A percentile compares a stretch with the other conserved stretches of the same genome.
Conservation (phyloP, 2,329 filamentous ascomycete species). For the Cladophialophora yegresii region DNA sequence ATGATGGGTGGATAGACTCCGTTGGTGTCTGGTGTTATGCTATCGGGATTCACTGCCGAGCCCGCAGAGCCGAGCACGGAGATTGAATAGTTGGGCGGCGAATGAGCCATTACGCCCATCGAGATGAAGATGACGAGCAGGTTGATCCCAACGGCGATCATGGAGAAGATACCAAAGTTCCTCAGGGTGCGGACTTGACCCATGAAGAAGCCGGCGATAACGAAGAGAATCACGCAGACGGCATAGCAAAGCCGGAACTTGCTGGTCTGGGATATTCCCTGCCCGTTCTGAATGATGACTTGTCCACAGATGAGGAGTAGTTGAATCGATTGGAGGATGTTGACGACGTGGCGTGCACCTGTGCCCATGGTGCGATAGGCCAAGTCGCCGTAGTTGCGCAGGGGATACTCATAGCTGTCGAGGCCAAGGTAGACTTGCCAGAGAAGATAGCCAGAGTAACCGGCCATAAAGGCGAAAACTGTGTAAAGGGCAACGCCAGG, state of each 20-base stretch:
- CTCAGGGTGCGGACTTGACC: conserved; percentile 40
- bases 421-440: conserved; percentile 51
- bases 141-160: conserved; percentile 39
- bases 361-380: conserved; percentile 54
- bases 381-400: conserved; percentile 53
- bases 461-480: conserved; percentile 48
- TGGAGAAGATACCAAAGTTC: conserved; percentile 38
- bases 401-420: conserved; percentile 52
- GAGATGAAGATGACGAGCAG: conserved; percentile 40
- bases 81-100: conserved; percentile 38
- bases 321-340: conserved; percentile 53
- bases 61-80: conserved; percentile 38
- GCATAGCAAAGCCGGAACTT: conserved; percentile 35
- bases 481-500: conserved; percentile 53
- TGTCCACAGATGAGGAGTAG: conserved; percentile 42
- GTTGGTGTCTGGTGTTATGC: conserved; percentile 36
- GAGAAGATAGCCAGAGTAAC: conserved; percentile 52
- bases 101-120: conserved; percentile 40
- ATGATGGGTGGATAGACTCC: conserved; percentile 34
- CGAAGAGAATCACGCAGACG: conserved; percentile 39
- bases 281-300: conserved; percentile 35
- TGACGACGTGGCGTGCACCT: conserved; percentile 51
- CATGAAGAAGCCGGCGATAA: conserved; percentile 37
- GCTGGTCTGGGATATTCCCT: conserved; percentile 34
- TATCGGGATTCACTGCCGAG: conserved; percentile 33